A percentile compares a stretch with the other conserved stretches of the same genome.
Evolutionary conservation across 2,329 filamentous ascomycete genomes (phyloP).

Genomic region (Fusarium agapanthi): DNA sequence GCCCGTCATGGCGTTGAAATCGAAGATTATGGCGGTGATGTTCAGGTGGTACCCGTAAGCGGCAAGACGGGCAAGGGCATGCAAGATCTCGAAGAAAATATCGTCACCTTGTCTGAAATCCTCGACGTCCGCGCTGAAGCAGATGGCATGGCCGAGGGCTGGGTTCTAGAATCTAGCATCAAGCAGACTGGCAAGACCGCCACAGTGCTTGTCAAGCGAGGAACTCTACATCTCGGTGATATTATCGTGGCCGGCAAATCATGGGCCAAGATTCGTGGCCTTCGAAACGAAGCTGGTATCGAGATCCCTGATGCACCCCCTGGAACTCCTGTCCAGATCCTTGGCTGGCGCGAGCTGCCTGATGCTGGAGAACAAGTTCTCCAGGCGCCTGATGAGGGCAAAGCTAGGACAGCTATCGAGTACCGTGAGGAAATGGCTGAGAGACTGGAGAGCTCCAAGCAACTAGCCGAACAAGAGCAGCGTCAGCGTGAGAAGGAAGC

Average conservation of each 20-base stretch:
- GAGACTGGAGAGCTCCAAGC: constrained; percentile 76
- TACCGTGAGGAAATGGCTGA: constrained; percentile 79
- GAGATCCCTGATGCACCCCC: constrained; percentile 79
- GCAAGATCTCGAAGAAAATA: constrained; percentile 89
- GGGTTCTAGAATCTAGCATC: constrained; percentile 90
- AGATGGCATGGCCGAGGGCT: constrained; percentile 84
- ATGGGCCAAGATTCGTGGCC: constrained; percentile 84
- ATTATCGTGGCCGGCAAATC: constrained; percentile 87
- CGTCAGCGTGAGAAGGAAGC: constrained; percentile 65
- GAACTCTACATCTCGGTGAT: constrained; percentile 83
- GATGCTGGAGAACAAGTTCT: constrained; percentile 87
- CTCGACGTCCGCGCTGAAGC: constrained; percentile 86
- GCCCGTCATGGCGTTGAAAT: constrained; percentile 85
- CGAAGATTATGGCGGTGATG: constrained; percentile 94
- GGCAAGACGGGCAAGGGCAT: constrained; percentile 95
- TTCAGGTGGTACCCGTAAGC: constrained; percentile 89
- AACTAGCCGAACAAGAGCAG: constrained; percentile 78
- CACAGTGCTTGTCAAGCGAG: constrained; percentile 87
- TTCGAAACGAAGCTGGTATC: constrained; percentile 85
- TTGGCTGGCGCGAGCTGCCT: constrained; percentile 90
- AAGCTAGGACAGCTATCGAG: constrained; percentile 79
- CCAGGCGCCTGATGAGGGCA: constrained; percentile 80
- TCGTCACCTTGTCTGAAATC: constrained; percentile 85
- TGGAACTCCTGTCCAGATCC: constrained; percentile 88
- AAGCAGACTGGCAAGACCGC: constrained; percentile 86